phyloP scores from a whole-genome alignment of 169 alveolate species.

The Eimeria sp. region DNA sequence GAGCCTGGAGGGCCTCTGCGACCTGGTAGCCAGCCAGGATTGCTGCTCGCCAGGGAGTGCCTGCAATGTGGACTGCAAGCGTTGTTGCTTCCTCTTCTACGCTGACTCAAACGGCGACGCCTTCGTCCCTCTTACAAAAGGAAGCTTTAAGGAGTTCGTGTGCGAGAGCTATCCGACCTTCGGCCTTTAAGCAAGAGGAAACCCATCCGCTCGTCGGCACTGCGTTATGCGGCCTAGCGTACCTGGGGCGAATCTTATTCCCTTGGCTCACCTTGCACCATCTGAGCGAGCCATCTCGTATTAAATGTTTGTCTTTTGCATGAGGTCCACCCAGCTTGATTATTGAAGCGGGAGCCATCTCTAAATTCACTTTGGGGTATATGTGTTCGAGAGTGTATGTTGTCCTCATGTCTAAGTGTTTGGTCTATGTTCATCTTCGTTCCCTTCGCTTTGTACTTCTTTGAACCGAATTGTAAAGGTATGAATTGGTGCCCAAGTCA shows the following conservation, averaged over 20 bases:
- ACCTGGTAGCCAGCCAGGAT: slow-evolving; percentile 32
- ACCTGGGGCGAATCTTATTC: background rate
- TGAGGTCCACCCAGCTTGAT: background rate
- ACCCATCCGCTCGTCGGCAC: background rate
- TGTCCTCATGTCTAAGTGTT: background rate
- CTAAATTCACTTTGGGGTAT: background rate
- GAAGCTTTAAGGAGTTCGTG: slow-evolving; percentile 33
- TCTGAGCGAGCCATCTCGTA: background rate
- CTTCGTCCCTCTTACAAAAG: slow-evolving; percentile 58
- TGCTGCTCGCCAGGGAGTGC: background rate
- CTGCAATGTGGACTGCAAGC: slow-evolving; percentile 50
- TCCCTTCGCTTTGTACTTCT: background rate
- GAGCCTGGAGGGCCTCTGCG: slow-evolving; percentile 60
- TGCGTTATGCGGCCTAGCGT: background rate
- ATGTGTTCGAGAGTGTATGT: background rate
- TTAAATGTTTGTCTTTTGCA: too few relatives aligned
- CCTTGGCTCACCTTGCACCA: background rate
- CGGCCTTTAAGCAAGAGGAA: slow-evolving; percentile 18
- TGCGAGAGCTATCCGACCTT: slow-evolving; percentile 40
- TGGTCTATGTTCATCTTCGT: background rate
- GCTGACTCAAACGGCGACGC: slow-evolving; percentile 73
- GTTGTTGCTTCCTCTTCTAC: slow-evolving; percentile 64
- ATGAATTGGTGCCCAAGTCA: background rate
- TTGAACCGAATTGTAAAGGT: background rate
- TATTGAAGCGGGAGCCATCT: background rate